Evolutionary conservation across 129 eudicot species (phyloP).

Genomic region (Calendula officinalis): DNA sequence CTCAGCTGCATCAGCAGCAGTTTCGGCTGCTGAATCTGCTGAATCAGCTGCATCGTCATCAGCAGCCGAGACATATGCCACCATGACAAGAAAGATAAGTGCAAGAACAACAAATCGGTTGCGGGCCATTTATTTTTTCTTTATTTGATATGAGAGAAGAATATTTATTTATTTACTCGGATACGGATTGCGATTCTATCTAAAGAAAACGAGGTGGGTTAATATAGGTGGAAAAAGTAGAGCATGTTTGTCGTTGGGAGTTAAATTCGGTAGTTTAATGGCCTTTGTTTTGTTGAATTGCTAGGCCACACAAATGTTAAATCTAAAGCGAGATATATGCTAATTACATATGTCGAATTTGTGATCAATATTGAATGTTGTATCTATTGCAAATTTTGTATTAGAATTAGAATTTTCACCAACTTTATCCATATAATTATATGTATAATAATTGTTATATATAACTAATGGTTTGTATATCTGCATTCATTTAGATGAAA

Average conservation of each 20-base stretch:
- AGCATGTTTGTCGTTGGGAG: slow-evolving; percentile 21
- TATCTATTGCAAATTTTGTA: neutral
- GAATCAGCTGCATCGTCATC: slow-evolving; percentile 27
- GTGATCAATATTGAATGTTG: slow-evolving; percentile 8
- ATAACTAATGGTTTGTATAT: no score
- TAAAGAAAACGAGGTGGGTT: slow-evolving; percentile 17
- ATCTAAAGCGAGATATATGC: slow-evolving; percentile 2
- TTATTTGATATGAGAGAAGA: slow-evolving; percentile 16
- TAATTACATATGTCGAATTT: neutral
- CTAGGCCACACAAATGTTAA: slow-evolving; percentile 24
- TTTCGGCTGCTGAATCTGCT: slow-evolving; percentile 4
- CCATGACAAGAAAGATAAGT: slow-evolving; percentile 39
- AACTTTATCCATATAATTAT: no score
- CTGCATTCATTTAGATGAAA: no score
- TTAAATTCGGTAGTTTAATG: slow-evolving; percentile 20
- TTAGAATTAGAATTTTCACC: neutral
- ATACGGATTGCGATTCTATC: slow-evolving; percentile 26
- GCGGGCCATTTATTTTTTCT: slow-evolving; percentile 42
- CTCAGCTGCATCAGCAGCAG: slow-evolving; percentile 11
- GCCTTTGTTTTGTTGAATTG: slow-evolving; percentile 5
- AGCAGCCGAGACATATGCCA: slow-evolving; percentile 39
- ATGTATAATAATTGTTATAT: no score
- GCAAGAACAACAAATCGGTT: slow-evolving; percentile 41
- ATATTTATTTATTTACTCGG: slow-evolving; percentile 14
- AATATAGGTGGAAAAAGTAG: slow-evolving; percentile 8